Evolutionary conservation across 2,329 filamentous ascomycete genomes (phyloP), one percentile per base, ranked within the genome.

Genomic region (Ophiostoma perfectum): DNA sequence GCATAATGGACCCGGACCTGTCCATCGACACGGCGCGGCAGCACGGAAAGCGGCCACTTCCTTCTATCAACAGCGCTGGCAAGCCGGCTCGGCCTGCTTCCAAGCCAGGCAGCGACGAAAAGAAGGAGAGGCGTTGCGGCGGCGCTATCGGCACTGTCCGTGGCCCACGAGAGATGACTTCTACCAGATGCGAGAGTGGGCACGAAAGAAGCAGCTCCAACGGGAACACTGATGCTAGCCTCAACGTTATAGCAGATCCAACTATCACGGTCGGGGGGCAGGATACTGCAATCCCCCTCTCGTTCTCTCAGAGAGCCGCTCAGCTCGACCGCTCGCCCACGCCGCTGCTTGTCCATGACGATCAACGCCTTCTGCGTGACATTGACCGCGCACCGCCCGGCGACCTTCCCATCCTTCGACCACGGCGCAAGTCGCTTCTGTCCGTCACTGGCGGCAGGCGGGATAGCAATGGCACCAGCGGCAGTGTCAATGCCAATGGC

Each of bases 341-440:
- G 27, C 67, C 73, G n/a, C 72, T 74, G 45, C 75, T 80, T 9
- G 75, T 79, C 44, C 76, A 80, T 68, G 78, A 76, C 6, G 78
- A 77, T 71, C 71, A 75, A 42, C 72, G 69, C 47, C 71, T 78
- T 52, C 76, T 80, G 74, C 77, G 78, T 36, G 75, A 76, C 67
- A 78, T 81, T 55, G 76, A 79, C 66, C 78, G 78, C 0, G 73
- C 77, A 3, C 77, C 76, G 9, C 80, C 80, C 0, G 80, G 80
- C 16, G 80, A 81, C 62, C 72, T 74, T 5, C 64, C 74, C n/a
- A 70, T 73, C 4, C 65, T 74, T 44, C 74, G 73, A 39, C 73
- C 72, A 49, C 73, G 70, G 4, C 71, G 75, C 64, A 78, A 75
- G 70, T 45, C 55, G 36, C 44, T 67, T 45, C 36, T 64, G 36